These are phyloP conservation scores for Platismatia glauca DNA, from an alignment of 495 filamentous ascomycete genomes.

Conservation along the genomic window DNA sequence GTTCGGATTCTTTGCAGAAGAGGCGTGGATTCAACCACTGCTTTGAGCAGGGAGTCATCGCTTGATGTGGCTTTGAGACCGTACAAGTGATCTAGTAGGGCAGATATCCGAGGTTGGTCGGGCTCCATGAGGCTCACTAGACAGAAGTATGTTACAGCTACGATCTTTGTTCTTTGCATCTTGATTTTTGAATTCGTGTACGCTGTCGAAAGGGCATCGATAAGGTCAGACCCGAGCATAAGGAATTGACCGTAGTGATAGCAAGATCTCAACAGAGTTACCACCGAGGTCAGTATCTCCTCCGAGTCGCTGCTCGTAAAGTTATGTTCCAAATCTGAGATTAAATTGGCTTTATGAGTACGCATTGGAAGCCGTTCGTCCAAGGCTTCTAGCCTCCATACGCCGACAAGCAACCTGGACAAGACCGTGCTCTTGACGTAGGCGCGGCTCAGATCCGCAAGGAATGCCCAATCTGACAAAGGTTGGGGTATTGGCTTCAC, in stretches of 20 bases:
- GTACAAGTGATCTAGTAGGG: constrained; percentile 74
- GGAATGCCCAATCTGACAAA: constrained; percentile 48
- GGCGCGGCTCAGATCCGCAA: constrained; percentile 46
- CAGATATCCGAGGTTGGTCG: constrained; percentile 55
- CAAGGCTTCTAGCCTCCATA: constrained; percentile 38
- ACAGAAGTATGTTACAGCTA: constrained; percentile 62
- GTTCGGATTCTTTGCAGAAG: constrained; percentile 33
- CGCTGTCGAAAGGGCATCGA: constrained; percentile 61
- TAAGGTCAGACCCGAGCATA: constrained; percentile 73
- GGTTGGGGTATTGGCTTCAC: constrained; percentile 33
- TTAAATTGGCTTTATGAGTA: constrained; percentile 39
- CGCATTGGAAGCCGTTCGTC: constrained; percentile 37
- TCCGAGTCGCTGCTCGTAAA: background rate
- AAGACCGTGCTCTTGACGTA: constrained; percentile 46
- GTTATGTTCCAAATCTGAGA: constrained; percentile 26
- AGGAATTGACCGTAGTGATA: constrained; percentile 49
- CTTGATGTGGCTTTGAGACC: constrained; percentile 61
- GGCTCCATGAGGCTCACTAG: constrained; percentile 58
- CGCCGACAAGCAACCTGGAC: constrained; percentile 32
- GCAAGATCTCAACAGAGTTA: constrained; percentile 44
- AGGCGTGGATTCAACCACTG: constrained; percentile 55
- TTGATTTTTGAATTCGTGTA: constrained; percentile 51
- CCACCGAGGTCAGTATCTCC: constrained; percentile 39
- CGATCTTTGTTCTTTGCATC: constrained; percentile 46
- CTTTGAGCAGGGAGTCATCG: constrained; percentile 38